Conservation (phyloP, 495 filamentous ascomycete genomes). For the Hypoxylon perforatum region DNA sequence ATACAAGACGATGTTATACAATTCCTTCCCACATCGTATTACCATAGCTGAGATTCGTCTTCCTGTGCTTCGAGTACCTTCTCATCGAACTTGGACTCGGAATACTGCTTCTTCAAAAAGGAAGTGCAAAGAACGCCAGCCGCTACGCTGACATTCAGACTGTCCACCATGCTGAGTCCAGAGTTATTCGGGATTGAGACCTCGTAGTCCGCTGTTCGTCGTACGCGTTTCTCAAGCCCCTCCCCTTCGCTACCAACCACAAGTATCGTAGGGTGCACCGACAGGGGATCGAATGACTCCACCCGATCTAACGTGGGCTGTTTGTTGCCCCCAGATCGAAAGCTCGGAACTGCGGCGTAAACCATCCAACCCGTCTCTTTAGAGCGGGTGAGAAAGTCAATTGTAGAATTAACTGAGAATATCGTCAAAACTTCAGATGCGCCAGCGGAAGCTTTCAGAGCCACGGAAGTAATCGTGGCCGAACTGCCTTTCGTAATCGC, state of each 20-base stretch:
- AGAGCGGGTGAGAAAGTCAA: conserved; percentile 74
- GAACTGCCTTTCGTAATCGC: conserved; percentile 73
- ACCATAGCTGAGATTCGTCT: conserved; percentile 41
- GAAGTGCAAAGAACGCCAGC: conserved; percentile 76
- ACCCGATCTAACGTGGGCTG: conserved; percentile 44
- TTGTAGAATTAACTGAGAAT: conserved; percentile 71
- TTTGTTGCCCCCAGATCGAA: conserved; percentile 44
- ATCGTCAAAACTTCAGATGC: conserved; percentile 82
- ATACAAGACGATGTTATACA: conserved; percentile 2
- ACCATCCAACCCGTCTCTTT: conserved; percentile 81
- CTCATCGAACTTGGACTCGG: conserved; percentile 37
- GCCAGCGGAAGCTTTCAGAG: conserved; percentile 87
- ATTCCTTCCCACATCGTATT: conserved; percentile 1
- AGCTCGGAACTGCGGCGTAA: conserved; percentile 75
- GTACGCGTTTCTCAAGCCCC: conserved; percentile 72
- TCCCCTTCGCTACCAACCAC: conserved; percentile 86
- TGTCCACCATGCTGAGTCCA: conserved; percentile 67
- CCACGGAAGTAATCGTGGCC: conserved; percentile 76
- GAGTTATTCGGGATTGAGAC: conserved; percentile 60
- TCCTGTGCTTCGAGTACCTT: conserved; percentile 30
- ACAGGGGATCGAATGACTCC: conserved; percentile 61
- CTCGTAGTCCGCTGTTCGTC: conserved; percentile 69
- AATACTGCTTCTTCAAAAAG: conserved; percentile 51
- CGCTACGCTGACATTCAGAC: conserved; percentile 90
- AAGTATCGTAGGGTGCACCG: conserved; percentile 73